phyloP scores from a whole-genome alignment of 805 yeast species.

The Myxozyma mucilagina region DNA sequence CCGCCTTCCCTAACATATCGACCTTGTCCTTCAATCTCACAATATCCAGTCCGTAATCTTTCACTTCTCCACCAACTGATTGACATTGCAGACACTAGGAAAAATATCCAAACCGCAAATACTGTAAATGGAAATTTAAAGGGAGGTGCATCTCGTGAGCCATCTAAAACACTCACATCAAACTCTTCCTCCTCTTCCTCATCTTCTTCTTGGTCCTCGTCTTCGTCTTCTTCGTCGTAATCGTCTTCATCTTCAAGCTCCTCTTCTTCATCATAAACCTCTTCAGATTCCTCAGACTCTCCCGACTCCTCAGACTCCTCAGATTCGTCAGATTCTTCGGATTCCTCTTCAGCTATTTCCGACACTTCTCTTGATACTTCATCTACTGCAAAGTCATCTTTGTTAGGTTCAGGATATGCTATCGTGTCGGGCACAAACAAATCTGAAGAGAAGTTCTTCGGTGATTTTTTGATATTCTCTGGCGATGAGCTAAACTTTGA shows the following conservation, averaged over 20 bases:
- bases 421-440: not conserved
- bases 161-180: slow-evolving; percentile 4
- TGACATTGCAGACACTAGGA: not conserved
- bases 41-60: slow-evolving; percentile 18
- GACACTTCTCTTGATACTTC: not conserved
- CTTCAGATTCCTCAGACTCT: slow-evolving; percentile 8
- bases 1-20: not conserved
- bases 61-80: slow-evolving; percentile 18
- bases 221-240: slow-evolving; percentile 15
- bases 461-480: not conserved
- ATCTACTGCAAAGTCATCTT: not conserved
- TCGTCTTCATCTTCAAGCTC: slow-evolving; percentile 3
- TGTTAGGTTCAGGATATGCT: not conserved
- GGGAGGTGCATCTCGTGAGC: slow-evolving; percentile 5
- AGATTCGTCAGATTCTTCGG: slow-evolving; percentile 2
- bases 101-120: slow-evolving; percentile 9
- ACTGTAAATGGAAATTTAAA: slow-evolving; percentile 10
- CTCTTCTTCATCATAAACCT: too few relatives aligned
- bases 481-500: not conserved
- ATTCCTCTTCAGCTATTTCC: slow-evolving; percentile 15
- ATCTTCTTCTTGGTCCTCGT: slow-evolving; percentile 4
- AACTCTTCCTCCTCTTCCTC: slow-evolving; percentile 9
- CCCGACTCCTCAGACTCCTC: not conserved
- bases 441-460: slow-evolving; percentile 7
- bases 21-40: slow-evolving; percentile 23